Conservation (phyloP, 2,329 filamentous ascomycete genomes). For the Cercospora citrullina region DNA sequence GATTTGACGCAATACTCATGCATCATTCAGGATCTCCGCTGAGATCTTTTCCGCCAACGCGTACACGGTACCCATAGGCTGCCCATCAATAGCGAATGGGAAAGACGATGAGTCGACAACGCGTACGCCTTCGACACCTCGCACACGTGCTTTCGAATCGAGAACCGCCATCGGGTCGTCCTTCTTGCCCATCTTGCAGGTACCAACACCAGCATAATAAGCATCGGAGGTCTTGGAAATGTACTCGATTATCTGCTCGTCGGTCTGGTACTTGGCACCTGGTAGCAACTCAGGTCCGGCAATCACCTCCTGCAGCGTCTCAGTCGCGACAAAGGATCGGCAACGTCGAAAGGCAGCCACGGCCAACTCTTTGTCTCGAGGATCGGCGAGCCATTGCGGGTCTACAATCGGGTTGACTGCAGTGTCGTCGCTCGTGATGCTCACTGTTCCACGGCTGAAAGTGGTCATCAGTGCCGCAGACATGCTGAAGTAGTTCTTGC, state of each 20-base stretch:
- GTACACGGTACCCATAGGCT: slow-evolving; percentile 29
- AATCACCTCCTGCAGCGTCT: slow-evolving; percentile 33
- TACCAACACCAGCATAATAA: slow-evolving; percentile 23
- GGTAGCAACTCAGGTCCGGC: slow-evolving; percentile 18
- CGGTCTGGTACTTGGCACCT: slow-evolving; percentile 9
- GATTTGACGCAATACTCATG: not conserved
- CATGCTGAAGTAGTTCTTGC: slow-evolving; percentile 27
- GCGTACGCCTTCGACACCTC: slow-evolving; percentile 27
- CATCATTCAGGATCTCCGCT: slow-evolving; percentile 26
- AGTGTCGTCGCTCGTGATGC: slow-evolving; percentile 16
- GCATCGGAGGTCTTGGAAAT: slow-evolving; percentile 17
- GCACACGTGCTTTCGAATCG: slow-evolving; percentile 26
- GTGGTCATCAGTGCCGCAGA: slow-evolving; percentile 35
- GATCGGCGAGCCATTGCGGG: slow-evolving; percentile 40
- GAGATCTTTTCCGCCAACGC: slow-evolving; percentile 16
- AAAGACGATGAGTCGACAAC: slow-evolving; percentile 30
- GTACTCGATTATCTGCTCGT: slow-evolving; percentile 24
- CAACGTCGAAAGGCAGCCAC: slow-evolving; percentile 39
- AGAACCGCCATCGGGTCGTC: slow-evolving; percentile 29
- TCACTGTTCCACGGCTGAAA: slow-evolving; percentile 21
- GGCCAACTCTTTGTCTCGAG: slow-evolving; percentile 38
- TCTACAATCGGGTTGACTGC: slow-evolving; percentile 22
- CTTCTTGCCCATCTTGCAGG: slow-evolving; percentile 27
- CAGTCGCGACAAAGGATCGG: slow-evolving; percentile 34
- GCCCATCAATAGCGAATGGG: slow-evolving; percentile 28